Evolutionary conservation across 2,329 filamentous ascomycete genomes (phyloP), one percentile per base, ranked within the genome.

Genomic region (Fusarium sp.): DNA sequence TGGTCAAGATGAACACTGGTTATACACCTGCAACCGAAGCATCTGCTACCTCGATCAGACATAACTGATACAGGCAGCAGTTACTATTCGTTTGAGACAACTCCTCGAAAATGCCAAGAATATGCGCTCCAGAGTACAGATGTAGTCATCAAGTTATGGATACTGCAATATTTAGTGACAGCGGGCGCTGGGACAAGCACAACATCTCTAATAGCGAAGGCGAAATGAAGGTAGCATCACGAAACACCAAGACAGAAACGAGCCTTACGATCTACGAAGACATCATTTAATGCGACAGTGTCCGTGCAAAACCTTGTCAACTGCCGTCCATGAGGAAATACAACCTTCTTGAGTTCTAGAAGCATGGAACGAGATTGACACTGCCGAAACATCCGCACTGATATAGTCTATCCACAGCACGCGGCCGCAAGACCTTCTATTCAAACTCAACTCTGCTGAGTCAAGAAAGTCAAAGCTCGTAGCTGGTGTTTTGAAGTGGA

Each of bases 251-350:
- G 11, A 11, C 19, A n/a, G 15, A 38, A 41, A 26, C 31, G 5
- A 40, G 5, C 31, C 24, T 7, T 40, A 7, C 43, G 43, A 5
- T 29, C 28, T 26, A 48, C 48, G 26, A 22, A 26, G 26, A 42
- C 25, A 24, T 36, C 50, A 19, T 44, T 19, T 6, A 42, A 24
- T 34, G 32, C 46, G 26, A 46, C 40, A 64, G 74, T 87, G 59
- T 85, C 87, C 62, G 84, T 86, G 7, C 81, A 83, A 65, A 79
- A 75, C 51, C 87, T 87, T 66, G 86, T 86, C 80, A 86, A 24
- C 85, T 85, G 26, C 86, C 86, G 1, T 73, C 86, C 86, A 1
- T 73, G 81, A 34, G 12, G 13, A 2, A 34, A 13, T 19, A 19
- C 3, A 19, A 19, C 19, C 19, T 19, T 19, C 19, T 19, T 19